Evolutionary conservation across 441 rosid species (phyloP), one percentile per base, ranked within the genome.

Genomic region (Bocquillonia castaneifolia): DNA sequence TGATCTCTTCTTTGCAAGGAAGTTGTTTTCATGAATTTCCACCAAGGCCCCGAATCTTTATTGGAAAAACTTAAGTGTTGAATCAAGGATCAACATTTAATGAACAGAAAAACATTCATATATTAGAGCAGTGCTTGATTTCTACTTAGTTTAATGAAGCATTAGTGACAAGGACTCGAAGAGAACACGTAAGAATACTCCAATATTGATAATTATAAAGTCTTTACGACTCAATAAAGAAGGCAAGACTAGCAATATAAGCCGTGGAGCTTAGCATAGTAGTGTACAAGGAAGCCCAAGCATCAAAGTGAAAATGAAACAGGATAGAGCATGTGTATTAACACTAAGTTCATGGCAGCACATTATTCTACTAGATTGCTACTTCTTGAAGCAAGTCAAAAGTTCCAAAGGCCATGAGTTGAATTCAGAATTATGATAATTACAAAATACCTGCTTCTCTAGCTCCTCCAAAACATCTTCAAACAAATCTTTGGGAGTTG

Each of bases 401-500:
- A 29, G 55, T 55, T 45, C 10, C 39, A 2, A 31, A 57, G 14
- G 56, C 57, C 48, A 48, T 23, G 10, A 28, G 26, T 34, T 15
- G 56, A 3, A 18, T 44, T 15, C 4, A 56, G 44, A 51, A 53
- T 29, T 9, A 34, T 29, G 32, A 13, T 51, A 8, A 60, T 39
- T 51, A 64, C n/a, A 1, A 26, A 37, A 15, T 17, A 92, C 99
- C 93, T 86, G 97, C 65, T 84, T 84, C 68, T 95, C 90, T 68
- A 92, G 82, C 70, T 90, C 96, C 75, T 92, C 97, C 52, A 77
- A 66, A 53, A 95, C 82, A 86, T 90, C 97, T 79, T 90, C 99
- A 71, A 89, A 95, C 85, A 95, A 85, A 73, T 95, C 97, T 85
- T 88, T 95, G 1, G 99, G 95, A 56, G 89, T 88, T 70, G 97